Evolutionary conservation across 139 green algal species (phyloP).

Genomic region (Picocystis salinarum): DNA sequence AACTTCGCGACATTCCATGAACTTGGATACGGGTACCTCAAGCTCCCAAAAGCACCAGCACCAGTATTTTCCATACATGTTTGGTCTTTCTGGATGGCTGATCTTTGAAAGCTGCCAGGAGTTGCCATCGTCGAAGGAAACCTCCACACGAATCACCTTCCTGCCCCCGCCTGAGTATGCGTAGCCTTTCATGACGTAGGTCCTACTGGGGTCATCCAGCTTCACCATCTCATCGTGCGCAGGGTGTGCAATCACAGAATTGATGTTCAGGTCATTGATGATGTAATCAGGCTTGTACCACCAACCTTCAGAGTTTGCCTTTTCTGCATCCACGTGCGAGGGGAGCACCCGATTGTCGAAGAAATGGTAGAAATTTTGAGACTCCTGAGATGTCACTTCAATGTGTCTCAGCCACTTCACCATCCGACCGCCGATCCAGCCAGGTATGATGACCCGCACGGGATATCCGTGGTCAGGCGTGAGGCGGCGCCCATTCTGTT

Average conservation of each 20-base stretch:
- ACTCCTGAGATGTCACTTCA: conserved; percentile 46
- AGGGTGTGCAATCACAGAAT: conserved; percentile 64
- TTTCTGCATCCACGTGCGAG: conserved; percentile 66
- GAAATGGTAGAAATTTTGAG: conserved; percentile 91
- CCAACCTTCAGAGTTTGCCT: conserved; percentile 66
- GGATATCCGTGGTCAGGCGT: conserved; percentile 57
- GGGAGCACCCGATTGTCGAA: conserved; percentile 94
- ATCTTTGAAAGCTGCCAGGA: conserved; percentile 60
- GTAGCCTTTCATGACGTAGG: conserved; percentile 54
- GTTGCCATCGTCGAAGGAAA: conserved; percentile 69
- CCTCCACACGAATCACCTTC: conserved; percentile 80
- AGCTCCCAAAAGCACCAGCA: conserved; percentile 61
- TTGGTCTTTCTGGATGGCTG: background rate
- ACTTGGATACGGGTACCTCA: conserved; percentile 30
- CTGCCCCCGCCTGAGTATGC: conserved; percentile 66
- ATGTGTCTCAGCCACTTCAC: conserved; percentile 80
- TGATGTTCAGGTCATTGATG: conserved; percentile 98
- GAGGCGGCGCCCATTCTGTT: conserved; percentile 50
- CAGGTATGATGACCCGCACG: conserved; percentile 62
- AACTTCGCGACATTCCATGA: conserved; percentile 29
- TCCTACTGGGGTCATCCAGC: conserved; percentile 8
- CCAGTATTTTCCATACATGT: conserved; percentile 15
- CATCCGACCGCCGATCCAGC: conserved; percentile 68
- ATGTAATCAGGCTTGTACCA: conserved; percentile 97
- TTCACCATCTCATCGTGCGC: conserved; percentile 73